phyloP scores from a whole-genome alignment of 495 filamentous ascomycete species.

The Jackrogersella minutella region DNA sequence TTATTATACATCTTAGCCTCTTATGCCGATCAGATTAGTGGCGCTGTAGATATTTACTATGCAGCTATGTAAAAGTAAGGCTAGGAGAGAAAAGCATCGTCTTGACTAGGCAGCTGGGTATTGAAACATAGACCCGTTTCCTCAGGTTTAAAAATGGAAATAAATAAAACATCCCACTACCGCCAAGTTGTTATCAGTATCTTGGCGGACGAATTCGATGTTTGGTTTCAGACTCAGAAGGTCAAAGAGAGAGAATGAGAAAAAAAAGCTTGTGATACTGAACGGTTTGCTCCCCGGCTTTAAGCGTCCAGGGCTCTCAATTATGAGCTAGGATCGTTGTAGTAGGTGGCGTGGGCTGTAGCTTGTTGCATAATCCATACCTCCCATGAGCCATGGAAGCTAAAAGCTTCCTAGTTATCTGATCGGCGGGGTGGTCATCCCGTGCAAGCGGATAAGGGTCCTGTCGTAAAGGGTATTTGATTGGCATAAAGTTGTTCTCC shows the following conservation, averaged over 20 bases:
- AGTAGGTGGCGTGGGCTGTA: constrained; percentile 4
- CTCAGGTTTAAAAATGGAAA: constrained; percentile 11
- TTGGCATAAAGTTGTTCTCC: constrained; percentile 20
- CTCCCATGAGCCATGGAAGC: not conserved
- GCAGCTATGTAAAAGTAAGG: not conserved
- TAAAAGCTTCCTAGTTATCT: constrained; percentile 15
- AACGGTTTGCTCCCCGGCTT: constrained; percentile 11
- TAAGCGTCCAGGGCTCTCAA: not conserved
- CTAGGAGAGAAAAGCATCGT: too few species aligned
- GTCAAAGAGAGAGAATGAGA: not conserved
- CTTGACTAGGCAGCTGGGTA: not conserved
- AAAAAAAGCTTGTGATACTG: constrained; percentile 30
- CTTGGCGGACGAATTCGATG: constrained; percentile 1
- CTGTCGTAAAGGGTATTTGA: constrained; percentile 14
- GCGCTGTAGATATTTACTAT: not conserved
- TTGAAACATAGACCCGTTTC: constrained; percentile 32
- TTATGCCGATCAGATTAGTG: constrained; percentile 24
- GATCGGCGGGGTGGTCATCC: constrained; percentile 28
- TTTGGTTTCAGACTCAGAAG: constrained; percentile 21
- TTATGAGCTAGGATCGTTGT: constrained; percentile 17
- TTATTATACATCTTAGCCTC: constrained; percentile 22
- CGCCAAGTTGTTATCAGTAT: too few species aligned
- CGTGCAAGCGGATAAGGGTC: constrained; percentile 34
- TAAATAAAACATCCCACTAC: constrained; percentile 15
- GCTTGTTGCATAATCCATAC: not conserved